These are phyloP conservation scores for Sphagnurus paluster DNA, from an alignment of 1,284 basidiomycete species.

Conservation along the genomic window DNA sequence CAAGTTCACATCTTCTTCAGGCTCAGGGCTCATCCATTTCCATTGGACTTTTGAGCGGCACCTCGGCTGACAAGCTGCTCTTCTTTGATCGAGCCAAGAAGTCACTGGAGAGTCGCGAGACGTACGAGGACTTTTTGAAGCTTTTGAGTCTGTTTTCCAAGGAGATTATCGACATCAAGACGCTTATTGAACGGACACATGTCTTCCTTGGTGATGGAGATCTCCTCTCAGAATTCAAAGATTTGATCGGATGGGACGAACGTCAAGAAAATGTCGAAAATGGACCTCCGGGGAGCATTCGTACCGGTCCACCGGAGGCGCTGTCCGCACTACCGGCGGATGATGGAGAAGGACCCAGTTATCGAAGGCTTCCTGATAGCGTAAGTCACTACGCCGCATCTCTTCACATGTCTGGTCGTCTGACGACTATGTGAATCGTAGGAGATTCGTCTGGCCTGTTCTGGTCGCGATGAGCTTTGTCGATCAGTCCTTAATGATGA, in stretches of 20 bases:
- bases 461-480: constrained; percentile 92
- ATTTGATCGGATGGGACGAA: constrained; percentile 80
- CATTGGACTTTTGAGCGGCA: constrained; percentile 36
- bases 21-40: constrained; percentile 27
- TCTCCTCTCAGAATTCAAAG: constrained; percentile 85
- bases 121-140: constrained; percentile 93
- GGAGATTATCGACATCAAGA: constrained; percentile 88
- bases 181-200: constrained; percentile 79
- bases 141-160: constrained; percentile 88
- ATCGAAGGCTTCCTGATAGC: constrained; percentile 85
- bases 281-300: constrained; percentile 76
- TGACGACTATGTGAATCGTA: constrained; percentile 32
- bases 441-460: constrained; percentile 92
- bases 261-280: constrained; percentile 67
- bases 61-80: constrained; percentile 81
- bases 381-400: constrained; percentile 50
- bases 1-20: constrained; percentile 26
- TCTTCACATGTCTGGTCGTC: neutral
- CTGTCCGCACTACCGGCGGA: constrained; percentile 70
- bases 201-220: constrained; percentile 83
- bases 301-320: constrained; percentile 67
- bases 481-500: constrained; percentile 96
- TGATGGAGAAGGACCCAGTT: constrained; percentile 84
- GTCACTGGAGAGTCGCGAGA: constrained; percentile 78
- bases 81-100: constrained; percentile 95